Base-by-base conservation (phyloP, 495 filamentous ascomycete species). In the Filosporella fistucella region DNA sequence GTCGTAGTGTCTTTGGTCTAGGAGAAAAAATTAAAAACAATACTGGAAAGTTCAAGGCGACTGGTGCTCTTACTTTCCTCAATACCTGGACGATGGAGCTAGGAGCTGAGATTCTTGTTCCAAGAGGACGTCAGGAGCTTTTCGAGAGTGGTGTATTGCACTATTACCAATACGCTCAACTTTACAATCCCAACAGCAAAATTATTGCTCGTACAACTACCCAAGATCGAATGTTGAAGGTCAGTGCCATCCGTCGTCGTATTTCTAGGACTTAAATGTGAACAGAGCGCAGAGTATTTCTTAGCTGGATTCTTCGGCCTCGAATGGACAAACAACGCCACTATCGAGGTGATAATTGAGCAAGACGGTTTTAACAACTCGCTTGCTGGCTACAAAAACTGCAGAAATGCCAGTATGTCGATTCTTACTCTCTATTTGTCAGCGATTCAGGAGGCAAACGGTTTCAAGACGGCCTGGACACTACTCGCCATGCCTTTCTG, bases 101-200 rank as follows among this genome's bases (percentile, higher is more conserved):
- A 9, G 88, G 88, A 30, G 71, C 76, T 4, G 85, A 94, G 54
- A 77, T 88, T 45, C 74, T 95, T 47, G 89, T 85, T 3, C 47
- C 61, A 0, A 83, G 84, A 45, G 89, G 89, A 7, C 61, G 85
- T 63, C 72, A 77, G 50, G 71, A 94, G 62, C 76, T 94, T 71
- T 64, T 84, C 52, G 71, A 84, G 49, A 88, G 85, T 3, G 89
- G 89, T 0, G 63, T 77, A 1, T 59, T 80, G 6, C 76, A 82
- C 51, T 71, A 70, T 41, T 83, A 81, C 54, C 71, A 81, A 58
- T 85, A 85, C 47, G 75, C 69, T 1, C 70, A 74, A 40, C 68
- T 84, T 8, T 82, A 78, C 42, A 72, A 81, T 38, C 72, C 78
- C 3, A 67, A 68, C n/a, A 74, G 68, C 46, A 82, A 81, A 59